A percentile compares a stretch with the other conserved stretches of the same genome.
Conservation (phyloP, 1,284 basidiomycete species). For the Porodaedalea pini region DNA sequence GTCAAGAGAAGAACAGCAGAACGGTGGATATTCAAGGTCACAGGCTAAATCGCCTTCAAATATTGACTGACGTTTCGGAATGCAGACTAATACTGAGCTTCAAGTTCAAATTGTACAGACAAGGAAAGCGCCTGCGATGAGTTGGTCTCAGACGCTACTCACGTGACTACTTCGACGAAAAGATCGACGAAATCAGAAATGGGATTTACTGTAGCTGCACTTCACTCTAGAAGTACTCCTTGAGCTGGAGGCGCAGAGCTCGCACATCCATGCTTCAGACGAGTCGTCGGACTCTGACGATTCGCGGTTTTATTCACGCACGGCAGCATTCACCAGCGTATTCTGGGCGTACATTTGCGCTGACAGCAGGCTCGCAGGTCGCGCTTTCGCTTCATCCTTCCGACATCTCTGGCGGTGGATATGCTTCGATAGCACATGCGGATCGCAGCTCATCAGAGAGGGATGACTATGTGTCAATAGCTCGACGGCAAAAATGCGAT, state of each 20-base stretch:
- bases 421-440: neutral
- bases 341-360: constrained; percentile 3
- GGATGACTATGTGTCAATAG: constrained; percentile 6
- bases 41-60: no score
- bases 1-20: no score
- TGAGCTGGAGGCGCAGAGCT: neutral
- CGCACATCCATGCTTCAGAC: constrained; percentile 12
- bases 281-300: constrained; percentile 13
- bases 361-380: neutral
- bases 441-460: neutral
- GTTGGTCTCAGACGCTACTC: no score
- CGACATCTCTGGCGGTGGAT: neutral
- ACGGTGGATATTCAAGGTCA: no score
- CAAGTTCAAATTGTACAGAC: no score
- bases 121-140: no score
- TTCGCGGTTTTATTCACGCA: neutral
- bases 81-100: no score
- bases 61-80: no score
- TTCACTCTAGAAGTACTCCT: neutral
- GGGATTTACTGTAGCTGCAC: no score
- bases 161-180: no score
- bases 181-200: no score
- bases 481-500: constrained; percentile 30
- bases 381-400: constrained; percentile 1
- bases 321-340: neutral